These are phyloP conservation scores for Ustilago bromivora DNA, from an alignment of 1,284 basidiomycete species.

Conservation along the genomic window DNA sequence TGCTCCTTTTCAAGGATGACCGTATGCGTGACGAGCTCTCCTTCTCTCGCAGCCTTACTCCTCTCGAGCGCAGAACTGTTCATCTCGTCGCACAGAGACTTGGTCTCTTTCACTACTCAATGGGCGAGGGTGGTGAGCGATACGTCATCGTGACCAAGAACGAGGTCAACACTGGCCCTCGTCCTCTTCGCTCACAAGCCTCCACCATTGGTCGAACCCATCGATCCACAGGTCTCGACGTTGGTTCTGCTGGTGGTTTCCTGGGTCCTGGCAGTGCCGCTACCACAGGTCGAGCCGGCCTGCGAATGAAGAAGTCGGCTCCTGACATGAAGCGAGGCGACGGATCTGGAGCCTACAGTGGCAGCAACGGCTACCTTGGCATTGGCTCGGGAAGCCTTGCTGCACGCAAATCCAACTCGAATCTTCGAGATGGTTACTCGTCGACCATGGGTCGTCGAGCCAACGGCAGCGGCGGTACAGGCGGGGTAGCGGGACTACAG, in stretches of 20 bases:
- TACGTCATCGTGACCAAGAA: slow-evolving; percentile 82
- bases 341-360: slow-evolving; percentile 20
- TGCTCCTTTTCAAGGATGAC: slow-evolving; percentile 97
- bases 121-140: slow-evolving; percentile 90
- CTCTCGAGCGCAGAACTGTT: slow-evolving; percentile 89
- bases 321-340: slow-evolving; percentile 65
- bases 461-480: slow-evolving; percentile 38
- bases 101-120: slow-evolving; percentile 91
- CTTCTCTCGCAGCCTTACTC: slow-evolving; percentile 85
- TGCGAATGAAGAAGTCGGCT: slow-evolving; percentile 66
- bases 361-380: slow-evolving; percentile 19
- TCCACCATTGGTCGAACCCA: slow-evolving; percentile 61
- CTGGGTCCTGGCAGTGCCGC: slow-evolving; percentile 52
- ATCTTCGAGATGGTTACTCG: slow-evolving; percentile 59
- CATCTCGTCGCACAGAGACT: slow-evolving; percentile 96
- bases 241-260: slow-evolving; percentile 27
- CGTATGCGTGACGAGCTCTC: slow-evolving; percentile 96
- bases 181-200: slow-evolving; percentile 57
- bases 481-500: slow-evolving; percentile 55
- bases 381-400: slow-evolving; percentile 27
- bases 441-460: slow-evolving; percentile 69
- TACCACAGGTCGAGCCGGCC: slow-evolving; percentile 55
- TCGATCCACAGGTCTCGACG: slow-evolving; percentile 27
- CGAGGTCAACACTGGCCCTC: slow-evolving; percentile 38
- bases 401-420: slow-evolving; percentile 54